These are phyloP conservation scores for Pseudogymnoascus sp. DNA, from an alignment of 2,329 filamentous ascomycete species.

Conservation along the genomic window DNA sequence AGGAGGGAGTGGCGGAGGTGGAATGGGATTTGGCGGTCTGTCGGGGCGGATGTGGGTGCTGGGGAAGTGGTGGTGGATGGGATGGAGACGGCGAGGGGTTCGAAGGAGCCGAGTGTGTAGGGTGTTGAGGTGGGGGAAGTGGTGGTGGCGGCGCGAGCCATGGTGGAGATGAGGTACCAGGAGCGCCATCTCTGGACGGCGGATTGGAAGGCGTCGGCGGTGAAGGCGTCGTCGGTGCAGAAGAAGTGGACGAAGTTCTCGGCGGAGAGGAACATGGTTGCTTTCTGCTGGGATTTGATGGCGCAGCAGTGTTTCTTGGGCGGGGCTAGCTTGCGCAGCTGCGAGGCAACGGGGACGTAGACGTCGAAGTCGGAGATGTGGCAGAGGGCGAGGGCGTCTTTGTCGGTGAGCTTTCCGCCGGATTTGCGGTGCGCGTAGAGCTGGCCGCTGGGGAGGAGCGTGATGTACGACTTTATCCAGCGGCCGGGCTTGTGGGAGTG, in stretches of 20 bases:
- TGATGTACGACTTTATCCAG: slow-evolving; percentile 82
- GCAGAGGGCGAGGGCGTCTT: slow-evolving; percentile 64
- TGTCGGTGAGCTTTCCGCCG: slow-evolving; percentile 49
- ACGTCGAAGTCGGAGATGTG: slow-evolving; percentile 91
- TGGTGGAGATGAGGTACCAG: slow-evolving; percentile 77
- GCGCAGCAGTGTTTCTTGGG: slow-evolving; percentile 82
- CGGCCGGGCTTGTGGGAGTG: slow-evolving; percentile 75
- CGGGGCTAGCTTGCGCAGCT: slow-evolving; percentile 65
- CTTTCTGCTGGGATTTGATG: slow-evolving; percentile 87
- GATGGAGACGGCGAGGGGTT: slow-evolving; percentile 55
- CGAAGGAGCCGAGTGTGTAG: slow-evolving; percentile 59
- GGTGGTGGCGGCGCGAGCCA: slow-evolving; percentile 30
- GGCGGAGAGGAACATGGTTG: slow-evolving; percentile 70
- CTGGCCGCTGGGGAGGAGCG: slow-evolving; percentile 66
- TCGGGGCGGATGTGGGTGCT: not conserved
- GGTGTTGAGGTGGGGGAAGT: slow-evolving; percentile 42
- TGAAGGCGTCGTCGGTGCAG: slow-evolving; percentile 61
- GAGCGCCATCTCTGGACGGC: slow-evolving; percentile 76
- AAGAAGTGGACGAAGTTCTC: slow-evolving; percentile 92
- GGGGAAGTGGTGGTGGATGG: slow-evolving; percentile 44
- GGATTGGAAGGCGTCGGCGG: slow-evolving; percentile 62
- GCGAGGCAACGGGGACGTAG: slow-evolving; percentile 65
- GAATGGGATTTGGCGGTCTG: slow-evolving; percentile 23
- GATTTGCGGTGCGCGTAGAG: slow-evolving; percentile 61
- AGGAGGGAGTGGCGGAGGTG: slow-evolving; percentile 24